Base-by-base conservation (phyloP, 1,284 basidiomycete species). In the Fomitopsis palustris region DNA sequence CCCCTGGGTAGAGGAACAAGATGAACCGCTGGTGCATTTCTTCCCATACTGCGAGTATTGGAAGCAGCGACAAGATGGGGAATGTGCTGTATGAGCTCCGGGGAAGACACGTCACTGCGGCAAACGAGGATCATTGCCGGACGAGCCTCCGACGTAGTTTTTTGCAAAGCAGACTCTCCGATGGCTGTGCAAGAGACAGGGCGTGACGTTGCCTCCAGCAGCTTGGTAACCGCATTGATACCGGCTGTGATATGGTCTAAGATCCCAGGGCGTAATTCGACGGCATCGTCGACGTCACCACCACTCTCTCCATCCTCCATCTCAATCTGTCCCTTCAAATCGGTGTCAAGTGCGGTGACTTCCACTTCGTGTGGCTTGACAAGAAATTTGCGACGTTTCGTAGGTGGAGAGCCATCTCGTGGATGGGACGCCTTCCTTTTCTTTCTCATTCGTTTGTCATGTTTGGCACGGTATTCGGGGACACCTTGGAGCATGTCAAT, bases 191-290 rank as follows among this genome's bases (percentile, higher is more conserved):
- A n/a, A n/a, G 19, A 33, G 31, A 74, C 64, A 23, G 71, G 66
- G n/a, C 68, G 66, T 21, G 84, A 78, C 62, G 89, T 83, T 3
- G 60, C 64, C 72, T 96, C 93, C 12, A 96, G 77, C 19, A 77
- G 76, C 71, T 86, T 90, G 23, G 92, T 92, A 8, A 93, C 89
- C 67, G 86, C 80, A 67, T 95, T 96, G 64, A 95, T 88, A 12
- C 93, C 93, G 45, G 89, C 71, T 1, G 81, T 75, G 42, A 91
- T 64, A 68, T 88, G 81, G 12, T 78, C 63, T 14, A 86, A 71
- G 25, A 86, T 41, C 2, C 35, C 23, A 9, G 53, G 57, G 45
- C 23, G 54, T 27, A 49, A 21, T 52, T 23, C n/a, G 25, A 52
- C 4, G 8, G 4, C 12, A 21, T 37, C 39, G 14, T 33, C 29